Evolutionary conservation across 345 rosid species (phyloP), one percentile per base, ranked within the genome.

Genomic region (Laguncularia racemosa): DNA sequence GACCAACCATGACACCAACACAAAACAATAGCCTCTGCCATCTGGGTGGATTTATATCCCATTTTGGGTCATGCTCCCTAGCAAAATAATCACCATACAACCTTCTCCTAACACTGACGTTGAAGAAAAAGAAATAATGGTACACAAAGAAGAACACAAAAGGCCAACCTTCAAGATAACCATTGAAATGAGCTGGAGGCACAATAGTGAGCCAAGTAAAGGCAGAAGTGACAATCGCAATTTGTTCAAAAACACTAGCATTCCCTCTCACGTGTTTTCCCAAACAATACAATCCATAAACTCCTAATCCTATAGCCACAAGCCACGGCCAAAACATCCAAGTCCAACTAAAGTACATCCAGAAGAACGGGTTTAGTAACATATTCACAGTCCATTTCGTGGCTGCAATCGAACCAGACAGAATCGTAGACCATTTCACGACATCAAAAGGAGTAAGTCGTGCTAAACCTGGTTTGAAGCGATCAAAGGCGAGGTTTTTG

Each of bases 271-370:
- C 76, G 69, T 86, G 78, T 78, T 72, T 84, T 38, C 77, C 72
- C 16, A 81, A 76, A 72, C 89, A 78, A 73, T 77, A 81, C 0
- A 80, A 17, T 12, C 95, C 96, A 33, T 81, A 83, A 60, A 66
- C 50, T 5, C 81, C 95, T 46, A 83, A 64, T 4, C 73, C 73
- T n/a, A 79, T 6, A 54, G 91, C 95, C 63, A 79, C 77, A 50
- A 68, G 67, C 96, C 93, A 89, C 16, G 96, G 98, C 98, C 96
- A 86, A 74, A 92, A 86, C 71, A 89, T 49, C 96, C 91, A 89
- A 50, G 81, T 78, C 95, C 95, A 84, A 89, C 91, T 86, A 62
- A 89, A 86, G 74, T 89, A 84, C 88, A 83, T 77, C 93, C 93
- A 89, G 69, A 89, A 86, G 70, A 89, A 89, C 2, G 96, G 96